phyloP scores from a whole-genome alignment of 2,329 filamentous ascomycete genomes.

The Cladosporium sp. region DNA sequence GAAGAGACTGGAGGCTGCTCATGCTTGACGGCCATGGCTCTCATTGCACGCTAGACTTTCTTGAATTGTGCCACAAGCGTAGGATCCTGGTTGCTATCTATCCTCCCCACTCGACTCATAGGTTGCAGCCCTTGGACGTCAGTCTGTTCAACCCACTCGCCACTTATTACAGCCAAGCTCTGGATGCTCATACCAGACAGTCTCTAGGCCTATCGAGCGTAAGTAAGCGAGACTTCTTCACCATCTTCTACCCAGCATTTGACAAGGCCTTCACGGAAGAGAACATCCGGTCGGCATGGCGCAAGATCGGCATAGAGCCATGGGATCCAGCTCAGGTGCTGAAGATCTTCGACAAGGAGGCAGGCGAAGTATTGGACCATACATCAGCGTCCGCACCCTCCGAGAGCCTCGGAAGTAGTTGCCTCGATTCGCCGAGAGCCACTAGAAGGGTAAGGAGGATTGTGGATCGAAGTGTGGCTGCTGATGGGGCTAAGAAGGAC shows the following conservation, averaged over 20 bases:
- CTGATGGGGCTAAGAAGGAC: no score
- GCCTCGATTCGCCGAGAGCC: no score
- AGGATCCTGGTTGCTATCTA: neutral
- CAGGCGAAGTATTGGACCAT: no score
- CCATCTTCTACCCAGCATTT: slow-evolving; percentile 13
- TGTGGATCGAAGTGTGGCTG: no score
- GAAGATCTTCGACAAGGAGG: no score
- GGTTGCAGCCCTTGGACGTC: slow-evolving; percentile 18
- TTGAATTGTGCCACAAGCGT: no score
- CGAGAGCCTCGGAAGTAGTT: no score
- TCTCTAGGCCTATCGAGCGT: slow-evolving; percentile 8
- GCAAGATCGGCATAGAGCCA: slow-evolving; percentile 13
- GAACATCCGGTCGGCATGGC: slow-evolving; percentile 13
- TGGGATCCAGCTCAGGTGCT: slow-evolving; percentile 10
- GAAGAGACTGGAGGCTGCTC: slow-evolving; percentile 11
- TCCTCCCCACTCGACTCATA: slow-evolving; percentile 7
- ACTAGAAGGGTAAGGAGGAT: no score
- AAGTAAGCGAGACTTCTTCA: slow-evolving; percentile 15
- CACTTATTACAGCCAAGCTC: slow-evolving; percentile 14
- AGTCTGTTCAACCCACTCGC: slow-evolving; percentile 15
- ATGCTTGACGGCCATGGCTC: no score
- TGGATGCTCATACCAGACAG: slow-evolving; percentile 5
- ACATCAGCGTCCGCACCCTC: no score
- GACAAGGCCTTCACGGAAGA: slow-evolving; percentile 11
- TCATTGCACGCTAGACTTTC: no score